Conservation (phyloP, 2,329 filamentous ascomycete genomes). For the Beauveria caledonica region DNA sequence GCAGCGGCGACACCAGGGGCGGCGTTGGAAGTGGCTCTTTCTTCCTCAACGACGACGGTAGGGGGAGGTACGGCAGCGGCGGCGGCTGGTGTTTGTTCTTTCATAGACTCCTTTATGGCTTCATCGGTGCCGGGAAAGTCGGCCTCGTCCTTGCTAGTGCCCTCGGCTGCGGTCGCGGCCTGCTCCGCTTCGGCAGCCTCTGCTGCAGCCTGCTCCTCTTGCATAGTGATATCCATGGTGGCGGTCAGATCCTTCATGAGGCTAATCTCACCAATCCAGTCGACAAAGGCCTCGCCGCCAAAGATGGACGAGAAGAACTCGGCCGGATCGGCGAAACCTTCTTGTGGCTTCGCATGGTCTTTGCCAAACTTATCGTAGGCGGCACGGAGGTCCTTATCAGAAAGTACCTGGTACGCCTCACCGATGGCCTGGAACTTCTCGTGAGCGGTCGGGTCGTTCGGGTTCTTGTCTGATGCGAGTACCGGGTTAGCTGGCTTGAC, state of each 20-base stretch:
- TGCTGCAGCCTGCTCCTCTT: slow-evolving; percentile 59
- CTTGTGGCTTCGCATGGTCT: slow-evolving; percentile 81
- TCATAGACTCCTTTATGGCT: slow-evolving; percentile 47
- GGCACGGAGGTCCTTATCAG: slow-evolving; percentile 75
- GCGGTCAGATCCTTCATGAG: slow-evolving; percentile 97
- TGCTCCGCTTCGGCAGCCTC: slow-evolving; percentile 44
- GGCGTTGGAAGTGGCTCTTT: slow-evolving; percentile 21
- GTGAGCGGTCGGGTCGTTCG: slow-evolving; percentile 87
- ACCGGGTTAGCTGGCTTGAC: slow-evolving; percentile 7
- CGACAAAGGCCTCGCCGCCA: slow-evolving; percentile 87
- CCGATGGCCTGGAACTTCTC: slow-evolving; percentile 87
- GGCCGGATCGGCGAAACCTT: slow-evolving; percentile 89
- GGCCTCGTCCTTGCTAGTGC: slow-evolving; percentile 25
- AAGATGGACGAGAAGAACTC: slow-evolving; percentile 99
- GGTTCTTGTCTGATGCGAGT: slow-evolving; percentile 74
- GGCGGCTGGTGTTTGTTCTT: slow-evolving; percentile 28
- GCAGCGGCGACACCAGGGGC: neutral
- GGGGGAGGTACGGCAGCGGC: slow-evolving; percentile 26
- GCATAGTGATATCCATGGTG: slow-evolving; percentile 96
- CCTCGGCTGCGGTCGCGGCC: slow-evolving; percentile 42
- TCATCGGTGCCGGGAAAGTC: slow-evolving; percentile 52
- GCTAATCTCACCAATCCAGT: slow-evolving; percentile 97
- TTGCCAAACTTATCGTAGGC: slow-evolving; percentile 97
- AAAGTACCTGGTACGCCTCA: slow-evolving; percentile 72
- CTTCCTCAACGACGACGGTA: slow-evolving; percentile 32